Conservation (phyloP, 2,329 filamentous ascomycete species). For the Apiospora sp. region DNA sequence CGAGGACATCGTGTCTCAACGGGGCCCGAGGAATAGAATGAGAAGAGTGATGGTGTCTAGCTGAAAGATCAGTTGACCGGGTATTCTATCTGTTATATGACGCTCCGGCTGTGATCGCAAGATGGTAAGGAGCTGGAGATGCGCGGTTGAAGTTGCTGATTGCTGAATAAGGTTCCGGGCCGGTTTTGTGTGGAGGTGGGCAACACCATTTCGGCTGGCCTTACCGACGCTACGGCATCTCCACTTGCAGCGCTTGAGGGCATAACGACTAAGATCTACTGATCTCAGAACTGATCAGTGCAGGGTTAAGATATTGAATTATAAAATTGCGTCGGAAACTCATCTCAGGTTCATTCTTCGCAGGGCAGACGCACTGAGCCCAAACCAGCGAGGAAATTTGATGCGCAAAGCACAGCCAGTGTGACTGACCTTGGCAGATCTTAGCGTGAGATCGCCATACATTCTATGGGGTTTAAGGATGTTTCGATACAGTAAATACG, state of each 20-base stretch:
- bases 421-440: too few relatives aligned
- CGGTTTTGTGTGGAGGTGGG: constrained; percentile 18
- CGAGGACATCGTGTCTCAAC: neutral
- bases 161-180: constrained; percentile 12
- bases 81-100: too few relatives aligned
- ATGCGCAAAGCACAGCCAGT: too few relatives aligned
- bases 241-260: neutral
- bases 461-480: too few relatives aligned
- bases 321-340: too few relatives aligned
- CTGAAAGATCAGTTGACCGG: neutral
- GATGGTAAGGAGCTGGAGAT: neutral
- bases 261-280: neutral
- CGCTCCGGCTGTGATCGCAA: neutral
- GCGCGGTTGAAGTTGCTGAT: neutral
- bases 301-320: too few relatives aligned
- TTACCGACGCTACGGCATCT: constrained; percentile 19
- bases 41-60: neutral
- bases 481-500: too few relatives aligned
- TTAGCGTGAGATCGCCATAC: too few relatives aligned
- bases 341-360: too few relatives aligned
- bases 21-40: neutral
- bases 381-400: too few relatives aligned
- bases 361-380: too few relatives aligned
- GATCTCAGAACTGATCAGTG: too few relatives aligned
- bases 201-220: constrained; percentile 8